Evolutionary conservation across 345 rosid species (phyloP).

Genomic region (Corymbia maculata): DNA sequence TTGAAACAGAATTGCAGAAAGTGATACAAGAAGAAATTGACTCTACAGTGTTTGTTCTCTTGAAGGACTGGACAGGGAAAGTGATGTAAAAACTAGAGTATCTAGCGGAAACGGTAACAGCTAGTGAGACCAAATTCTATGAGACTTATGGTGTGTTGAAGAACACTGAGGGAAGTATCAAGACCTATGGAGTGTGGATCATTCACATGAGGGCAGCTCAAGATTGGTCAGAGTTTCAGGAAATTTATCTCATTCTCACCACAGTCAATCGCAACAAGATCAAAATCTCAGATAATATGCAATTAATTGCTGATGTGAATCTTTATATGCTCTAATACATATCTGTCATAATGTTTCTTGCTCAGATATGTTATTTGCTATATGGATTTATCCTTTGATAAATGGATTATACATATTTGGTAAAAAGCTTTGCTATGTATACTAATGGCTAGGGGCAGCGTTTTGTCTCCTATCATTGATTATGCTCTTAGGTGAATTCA

Average conservation of each 20-base stretch:
- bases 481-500: not conserved
- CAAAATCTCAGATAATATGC: not conserved
- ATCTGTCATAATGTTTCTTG: not conserved
- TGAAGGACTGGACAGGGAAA: too few relatives aligned
- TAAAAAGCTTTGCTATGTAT: not conserved
- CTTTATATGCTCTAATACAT: not conserved
- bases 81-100: too few relatives aligned
- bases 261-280: not conserved
- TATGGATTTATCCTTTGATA: not conserved
- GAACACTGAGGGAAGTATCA: not conserved
- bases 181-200: not conserved
- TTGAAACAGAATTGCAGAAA: too few relatives aligned
- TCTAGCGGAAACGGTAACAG: too few relatives aligned
- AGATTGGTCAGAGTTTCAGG: not conserved
- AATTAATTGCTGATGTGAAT: not conserved
- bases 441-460: not conserved
- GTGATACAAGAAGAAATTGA: too few relatives aligned
- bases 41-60: too few relatives aligned
- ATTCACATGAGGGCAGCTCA: not conserved
- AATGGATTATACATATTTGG: not conserved
- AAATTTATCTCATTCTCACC: not conserved
- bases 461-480: not conserved
- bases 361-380: not conserved
- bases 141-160: not conserved
- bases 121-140: not conserved